Base-by-base conservation (phyloP, 2,329 filamentous ascomycete species). In the Pseudogymnoascus destructans region DNA sequence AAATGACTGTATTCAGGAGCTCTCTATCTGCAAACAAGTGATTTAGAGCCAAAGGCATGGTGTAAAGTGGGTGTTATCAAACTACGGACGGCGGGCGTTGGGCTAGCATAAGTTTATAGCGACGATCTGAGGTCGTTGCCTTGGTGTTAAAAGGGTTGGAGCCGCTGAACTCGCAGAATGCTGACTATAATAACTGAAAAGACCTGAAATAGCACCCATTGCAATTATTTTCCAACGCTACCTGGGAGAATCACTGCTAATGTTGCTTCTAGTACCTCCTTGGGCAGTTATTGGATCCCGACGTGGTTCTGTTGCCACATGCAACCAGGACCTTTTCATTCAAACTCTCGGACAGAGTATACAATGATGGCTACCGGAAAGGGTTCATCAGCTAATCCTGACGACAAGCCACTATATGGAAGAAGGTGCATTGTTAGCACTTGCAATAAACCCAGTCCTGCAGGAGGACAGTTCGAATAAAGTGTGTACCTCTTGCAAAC, bases 101-200 rank as follows among this genome's bases (percentile, higher is more conserved):
- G 38, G 13, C 30, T 55, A 56, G 57, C 30, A 58, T 42, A 25
- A 60, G 65, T 61, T 59, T 52, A 62, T 65, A 61, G 60, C 58
- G 57, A 58, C 32, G 38, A 49, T 55, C 33, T 6, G 25, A 58
- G 49, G 27, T 57, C 23, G 54, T 27, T 59, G 52, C 15, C 25
- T 30, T 5, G 25, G 15, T 52, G 46, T 52, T 57, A 33, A 40
- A 15, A n/a, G 62, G 61, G 59, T 35, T 64, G 62, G 68, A 69
- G 61, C 68, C 69, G 70, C 66, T 61, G 40, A 62, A 66, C 64
- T 57, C 58, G 68, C 69, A 68, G 70, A 59, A 61, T 74, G 72
- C 73, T 64, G 72, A 71, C 68, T 64, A 55, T 60, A 70, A 68
- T 77, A 80, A 86, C 82, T 86, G 82, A 86, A 86, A 87, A 87